These are phyloP conservation scores for Solanum bukasovii DNA, from an alignment of 257 asterid species.

Conservation along the genomic window DNA sequence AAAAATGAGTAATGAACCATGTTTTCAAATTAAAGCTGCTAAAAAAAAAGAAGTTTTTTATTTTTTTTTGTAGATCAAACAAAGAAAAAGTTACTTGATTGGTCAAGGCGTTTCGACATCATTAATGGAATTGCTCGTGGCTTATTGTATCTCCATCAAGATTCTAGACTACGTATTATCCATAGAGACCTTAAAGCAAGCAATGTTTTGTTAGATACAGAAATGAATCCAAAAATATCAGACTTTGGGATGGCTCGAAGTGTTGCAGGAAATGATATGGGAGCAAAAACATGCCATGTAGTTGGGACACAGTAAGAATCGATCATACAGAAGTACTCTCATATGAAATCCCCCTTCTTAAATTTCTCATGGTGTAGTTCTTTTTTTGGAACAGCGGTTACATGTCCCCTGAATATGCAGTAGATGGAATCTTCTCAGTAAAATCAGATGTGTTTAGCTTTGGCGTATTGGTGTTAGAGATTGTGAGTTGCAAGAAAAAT, in stretches of 20 bases:
- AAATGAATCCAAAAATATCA: conserved; percentile 25
- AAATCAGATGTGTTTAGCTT: conserved; percentile 27
- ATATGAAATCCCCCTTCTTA: background rate
- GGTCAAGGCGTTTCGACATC: conserved; percentile 13
- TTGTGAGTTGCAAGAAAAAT: conserved; percentile 14
- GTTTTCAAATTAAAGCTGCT: too few species aligned
- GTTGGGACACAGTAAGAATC: conserved; percentile 21
- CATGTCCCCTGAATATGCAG: conserved; percentile 26
- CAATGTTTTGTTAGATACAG: conserved; percentile 16
- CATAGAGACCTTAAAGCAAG: conserved; percentile 27
- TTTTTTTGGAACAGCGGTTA: conserved; percentile 11
- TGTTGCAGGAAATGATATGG: conserved; percentile 22
- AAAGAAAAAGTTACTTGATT: conserved; percentile 4
- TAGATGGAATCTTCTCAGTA: conserved; percentile 21
- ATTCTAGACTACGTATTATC: conserved; percentile 20
- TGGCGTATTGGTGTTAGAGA: conserved; percentile 21
- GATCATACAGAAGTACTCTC: background rate
- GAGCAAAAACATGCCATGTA: conserved; percentile 17
- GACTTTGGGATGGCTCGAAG: conserved; percentile 21
- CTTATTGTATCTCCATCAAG: conserved; percentile 24
- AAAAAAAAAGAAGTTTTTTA: too few species aligned
- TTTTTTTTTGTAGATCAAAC: conserved; percentile 5
- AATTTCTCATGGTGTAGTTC: background rate
- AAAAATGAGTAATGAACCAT: background rate
- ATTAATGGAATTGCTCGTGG: conserved; percentile 26